Evolutionary conservation across 768 basidiomycete species (phyloP), one percentile per base, ranked within the genome.

Genomic region (Panaeolus papilionaceus): DNA sequence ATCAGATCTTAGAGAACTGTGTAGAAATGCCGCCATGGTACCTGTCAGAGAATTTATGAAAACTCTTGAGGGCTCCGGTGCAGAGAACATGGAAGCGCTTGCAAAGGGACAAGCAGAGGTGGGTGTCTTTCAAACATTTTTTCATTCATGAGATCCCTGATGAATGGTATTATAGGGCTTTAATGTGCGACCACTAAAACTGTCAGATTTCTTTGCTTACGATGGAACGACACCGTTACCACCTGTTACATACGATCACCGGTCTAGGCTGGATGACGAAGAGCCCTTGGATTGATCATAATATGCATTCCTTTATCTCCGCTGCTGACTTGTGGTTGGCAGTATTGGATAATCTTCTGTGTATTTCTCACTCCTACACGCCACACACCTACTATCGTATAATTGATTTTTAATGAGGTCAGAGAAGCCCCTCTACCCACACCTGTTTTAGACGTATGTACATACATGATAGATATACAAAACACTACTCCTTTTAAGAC

Each of bases 21-120:
- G 96, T 77, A 85, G 97, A 64, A 95, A 90, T 71, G 96, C 97
- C 1, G 96, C 94, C 0, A 97, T 98, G 95, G 86, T 90, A 0
- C 94, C 95, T 5, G 92, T 96, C 23, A 87, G 94, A 33, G 95
- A 96, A 74, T 91, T 89, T 71, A 89, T 96, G 83, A 84, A 89
- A 40, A 80, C 75, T 33, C 79, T 83, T 16, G 54, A 58, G 16
- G 54, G 54, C 33, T 33, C 54, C 37, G 54, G 54, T 5, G 79
- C 80, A 63, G 77, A 78, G 38, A 79, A 83, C 38, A 81, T 79
- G 72, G 82, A 75, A 75, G 79, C 73, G 69, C 78, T 79, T 74
- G 87, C 73, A 75, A 85, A 77, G 80, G 88, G 76, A 70, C 87
- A 78, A 80, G 85, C 82, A 12, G 79, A 84, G 75, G 84, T 85